Base-by-base conservation (phyloP, 208 protist genomes). In the Vickermania spadyakhi region DNA sequence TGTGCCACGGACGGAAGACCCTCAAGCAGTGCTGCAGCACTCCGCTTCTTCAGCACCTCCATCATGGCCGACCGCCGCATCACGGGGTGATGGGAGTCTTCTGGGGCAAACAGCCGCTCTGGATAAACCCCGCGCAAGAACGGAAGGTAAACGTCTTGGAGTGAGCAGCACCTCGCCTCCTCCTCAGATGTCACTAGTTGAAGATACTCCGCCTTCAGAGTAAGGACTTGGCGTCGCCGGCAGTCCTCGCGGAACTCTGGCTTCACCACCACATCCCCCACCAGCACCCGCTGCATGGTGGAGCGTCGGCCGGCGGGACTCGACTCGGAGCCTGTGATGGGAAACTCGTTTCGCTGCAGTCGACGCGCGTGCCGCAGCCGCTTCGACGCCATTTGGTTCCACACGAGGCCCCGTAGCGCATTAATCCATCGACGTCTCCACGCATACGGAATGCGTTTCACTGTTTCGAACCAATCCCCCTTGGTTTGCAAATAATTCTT, bases 81-180 rank as follows among this genome's bases (percentile, higher is more conserved):
- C 52, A 94, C 79, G 21, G 84, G 83, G 60, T 94, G 86, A 26
- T 70, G 45, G 2, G 79, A 80, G 1, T 58, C 60, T 23, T 88
- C 68, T 2, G 75, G 68, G 23, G 83, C 83, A 58, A 91, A 83
- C 28, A 84, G 66, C 5, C 84, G 69, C 26, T 60, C 59, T n/a
- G 83, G 81, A 55, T 80, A 87, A 28, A 63, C 55, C 14, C 88
- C 88, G 21, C 84, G 79, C 14, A 94, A 66, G 70, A 95, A 92
- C 0, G 88, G 88, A 30, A 95, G 61, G 45, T 77, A 89, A 21
- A 95, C 70, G 58, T 95, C 84, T 28, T 92, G 76, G 27, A 92
- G 67, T 29, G 71, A 71, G 52, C 68, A 84, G 23, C 42, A 31
- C 21, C 55, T 64, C 0, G 84, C 84, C 29, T 92, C 80, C 23